Base-by-base conservation (phyloP, 768 basidiomycete species). In the Neoboletus magnificus region DNA sequence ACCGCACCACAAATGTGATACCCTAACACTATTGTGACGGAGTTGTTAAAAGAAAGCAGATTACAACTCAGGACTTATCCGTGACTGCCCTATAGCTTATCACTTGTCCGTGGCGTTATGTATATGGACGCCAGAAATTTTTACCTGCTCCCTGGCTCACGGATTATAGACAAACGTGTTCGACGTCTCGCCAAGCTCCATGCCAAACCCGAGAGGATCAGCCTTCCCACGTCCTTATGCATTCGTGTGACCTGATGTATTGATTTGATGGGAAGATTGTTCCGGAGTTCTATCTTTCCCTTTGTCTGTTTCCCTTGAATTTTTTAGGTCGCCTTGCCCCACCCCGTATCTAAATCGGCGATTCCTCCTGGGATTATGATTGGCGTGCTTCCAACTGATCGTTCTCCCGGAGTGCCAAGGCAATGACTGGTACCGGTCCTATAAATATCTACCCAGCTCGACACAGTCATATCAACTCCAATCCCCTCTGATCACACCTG, bases 391-490 rank as follows among this genome's bases (percentile, higher is more conserved):
- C 39, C 44, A 47, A 13, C 30, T 48, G 15, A 41, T 44, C 32
- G 20, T 47, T 52, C 42, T 48, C 56, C 25, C 30, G 42, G 48
- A 50, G 41, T 52, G 65, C 70, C 69, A 71, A 63, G 63, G 50
- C 44, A 63, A 50, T 55, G 6, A 36, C 27, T 36, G 40, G n/a
- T 36, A n/a, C 40, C 5, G 20, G 20, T 32, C 55, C 54, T 71
- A 71, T 67, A 71, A 63, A 71, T 69, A 69, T 67, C 58, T 37
- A 44, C 29, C 53, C 47, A 46, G 52, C 43, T 58, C 50, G 16
- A 13, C 35, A 22, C 39, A 43, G 37, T 42, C 56, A 43, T 48
- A 15, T 45, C 45, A 37, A 29, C 55, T 33, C 23, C 48, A 37
- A 13, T 47, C 45, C 54, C 49, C 33, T 44, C 51, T 35, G 50